Conservation (phyloP, 2,329 filamentous ascomycete genomes). For the Zelopaecilomyces penicillatus region DNA sequence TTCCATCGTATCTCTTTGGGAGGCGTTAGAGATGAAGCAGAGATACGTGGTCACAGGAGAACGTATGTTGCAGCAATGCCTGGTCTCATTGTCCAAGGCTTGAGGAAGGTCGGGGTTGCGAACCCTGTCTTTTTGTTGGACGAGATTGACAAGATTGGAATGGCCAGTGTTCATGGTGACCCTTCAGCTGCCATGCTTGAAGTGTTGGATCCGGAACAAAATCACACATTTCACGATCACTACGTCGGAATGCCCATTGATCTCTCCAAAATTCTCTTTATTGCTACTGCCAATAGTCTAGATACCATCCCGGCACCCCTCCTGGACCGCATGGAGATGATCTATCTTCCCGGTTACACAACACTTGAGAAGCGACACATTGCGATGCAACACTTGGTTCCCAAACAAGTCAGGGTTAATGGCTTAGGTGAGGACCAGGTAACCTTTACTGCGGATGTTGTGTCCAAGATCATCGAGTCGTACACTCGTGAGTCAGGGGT, state of each 20-base stretch:
- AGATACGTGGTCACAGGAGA: constrained; percentile 87
- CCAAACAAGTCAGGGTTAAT: constrained; percentile 89
- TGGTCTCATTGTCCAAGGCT: constrained; percentile 81
- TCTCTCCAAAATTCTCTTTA: constrained; percentile 92
- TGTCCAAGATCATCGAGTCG: constrained; percentile 90
- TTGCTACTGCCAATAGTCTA: constrained; percentile 89
- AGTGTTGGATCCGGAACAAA: constrained; percentile 94
- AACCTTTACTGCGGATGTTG: constrained; percentile 67
- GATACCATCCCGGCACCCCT: constrained; percentile 93
- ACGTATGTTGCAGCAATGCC: constrained; percentile 99
- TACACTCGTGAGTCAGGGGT: constrained; percentile 97
- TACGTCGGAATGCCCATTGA: constrained; percentile 95
- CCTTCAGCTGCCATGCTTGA: constrained; percentile 97
- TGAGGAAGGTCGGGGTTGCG: constrained; percentile 90
- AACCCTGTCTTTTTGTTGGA: constrained; percentile 95
- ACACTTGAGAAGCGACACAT: constrained; percentile 96
- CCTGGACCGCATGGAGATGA: constrained; percentile 94
- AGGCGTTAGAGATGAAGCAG: constrained; percentile 90
- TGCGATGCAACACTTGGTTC: constrained; percentile 83
- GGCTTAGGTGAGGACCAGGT: constrained; percentile 72
- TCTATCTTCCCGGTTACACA: constrained; percentile 88
- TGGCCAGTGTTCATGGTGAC: constrained; percentile 86
- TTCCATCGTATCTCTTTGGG: constrained; percentile 96
- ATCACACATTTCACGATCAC: constrained; percentile 89
- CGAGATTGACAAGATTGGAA: constrained; percentile 95